Evolutionary conservation across 768 basidiomycete species (phyloP).

Genomic region (Mycena alexandri): DNA sequence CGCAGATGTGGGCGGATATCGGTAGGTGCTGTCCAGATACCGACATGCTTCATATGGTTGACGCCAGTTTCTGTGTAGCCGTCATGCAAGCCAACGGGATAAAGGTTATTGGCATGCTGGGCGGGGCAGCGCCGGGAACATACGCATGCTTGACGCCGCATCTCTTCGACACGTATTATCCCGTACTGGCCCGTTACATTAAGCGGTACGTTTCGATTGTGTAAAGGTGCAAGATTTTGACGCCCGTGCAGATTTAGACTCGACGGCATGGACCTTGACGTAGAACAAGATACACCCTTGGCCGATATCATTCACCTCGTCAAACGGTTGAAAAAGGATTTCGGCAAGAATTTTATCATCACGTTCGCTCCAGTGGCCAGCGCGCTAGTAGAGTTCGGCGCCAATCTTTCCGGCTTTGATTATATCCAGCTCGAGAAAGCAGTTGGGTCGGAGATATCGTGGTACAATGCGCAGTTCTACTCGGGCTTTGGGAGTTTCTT

Average conservation of each 20-base stretch:
- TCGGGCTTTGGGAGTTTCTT: slow-evolving; percentile 34
- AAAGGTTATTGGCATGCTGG: slow-evolving; percentile 45
- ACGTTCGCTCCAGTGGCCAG: slow-evolving; percentile 44
- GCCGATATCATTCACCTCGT: slow-evolving; percentile 37
- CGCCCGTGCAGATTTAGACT: slow-evolving; percentile 34
- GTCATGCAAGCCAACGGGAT: slow-evolving; percentile 39
- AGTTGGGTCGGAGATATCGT: slow-evolving; percentile 35
- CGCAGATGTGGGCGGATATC: slow-evolving; percentile 43
- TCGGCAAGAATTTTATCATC: slow-evolving; percentile 43
- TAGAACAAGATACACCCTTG: slow-evolving; percentile 38
- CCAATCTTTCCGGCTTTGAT: slow-evolving; percentile 45
- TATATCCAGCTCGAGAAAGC: slow-evolving; percentile 39
- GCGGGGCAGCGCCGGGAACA: slow-evolving; percentile 42
- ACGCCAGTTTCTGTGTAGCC: slow-evolving; percentile 5
- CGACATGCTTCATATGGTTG: not conserved
- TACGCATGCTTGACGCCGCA: slow-evolving; percentile 38
- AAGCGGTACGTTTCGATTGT: not conserved
- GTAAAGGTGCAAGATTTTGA: not conserved
- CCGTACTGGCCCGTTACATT: slow-evolving; percentile 29
- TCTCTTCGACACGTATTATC: slow-evolving; percentile 42
- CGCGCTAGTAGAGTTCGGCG: slow-evolving; percentile 37
- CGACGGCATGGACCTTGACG: slow-evolving; percentile 45
- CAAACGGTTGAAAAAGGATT: slow-evolving; percentile 38
- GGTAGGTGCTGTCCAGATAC: not conserved
- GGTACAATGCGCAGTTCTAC: slow-evolving; percentile 46